Evolutionary conservation across 2,329 filamentous ascomycete species (phyloP), one percentile per base, ranked within the genome.

Genomic region (Cladosporium sp.): DNA sequence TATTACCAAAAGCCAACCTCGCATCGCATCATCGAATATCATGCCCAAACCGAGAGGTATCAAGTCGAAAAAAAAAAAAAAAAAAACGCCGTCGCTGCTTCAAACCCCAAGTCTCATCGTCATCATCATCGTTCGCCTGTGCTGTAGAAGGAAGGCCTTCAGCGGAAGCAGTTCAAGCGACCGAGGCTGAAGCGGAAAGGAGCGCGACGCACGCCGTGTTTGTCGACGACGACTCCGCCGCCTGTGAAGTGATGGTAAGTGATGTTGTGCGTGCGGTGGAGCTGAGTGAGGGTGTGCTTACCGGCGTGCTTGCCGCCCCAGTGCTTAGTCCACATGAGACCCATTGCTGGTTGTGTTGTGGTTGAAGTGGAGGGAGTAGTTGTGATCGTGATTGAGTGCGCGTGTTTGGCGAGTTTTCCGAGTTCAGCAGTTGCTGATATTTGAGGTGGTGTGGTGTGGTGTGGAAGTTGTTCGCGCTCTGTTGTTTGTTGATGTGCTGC

Each of bases 181-280:
- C 77, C 76, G 56, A 72, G 67, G 33, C 71, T 72, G 61, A 80
- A 71, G 37, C 76, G 69, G 63, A 77, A 79, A 5, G 77, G 75
- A 22, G 76, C 75, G 49, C 75, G 69, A 37, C 72, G 72, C 1
- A 74, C 67, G 48, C 78, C 78, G 60, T 80, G 72, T 59, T 73
- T 74, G 67, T 79, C 76, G 54, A 75, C 76, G 9, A 74, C 68
- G 48, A 81, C 63, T 55, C 74, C 77, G 34, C 75, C 78, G 49
- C 76, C 76, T 74, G 52, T 28, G 19, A 18, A 44, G 14, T 14
- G 22, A 48, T 18, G 43, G 41, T 44, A 32, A 22, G 11, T 51
- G 4, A 33, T 45, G 41, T 33, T 45, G 10, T 19, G n/a, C 45
- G 46, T 50, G 44, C 18, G 35, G 8, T 13, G 35, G 34, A n/a